phyloP scores from a whole-genome alignment of 179 eudicot species.

The Patellifolia procumbens region DNA sequence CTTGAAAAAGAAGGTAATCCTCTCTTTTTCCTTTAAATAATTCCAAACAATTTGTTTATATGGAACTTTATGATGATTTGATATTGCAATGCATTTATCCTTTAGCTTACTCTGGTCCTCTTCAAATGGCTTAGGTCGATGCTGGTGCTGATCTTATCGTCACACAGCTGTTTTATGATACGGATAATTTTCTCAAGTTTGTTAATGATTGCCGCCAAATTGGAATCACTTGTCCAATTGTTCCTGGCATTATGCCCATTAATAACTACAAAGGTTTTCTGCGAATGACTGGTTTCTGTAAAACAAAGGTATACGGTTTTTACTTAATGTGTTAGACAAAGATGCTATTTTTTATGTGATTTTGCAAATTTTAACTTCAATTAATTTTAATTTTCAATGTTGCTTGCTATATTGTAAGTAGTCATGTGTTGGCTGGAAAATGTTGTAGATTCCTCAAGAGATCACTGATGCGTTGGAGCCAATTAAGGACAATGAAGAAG shows the following conservation, averaged over 20 bases:
- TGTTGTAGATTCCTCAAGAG: conserved; percentile 77
- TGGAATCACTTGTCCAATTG: conserved; percentile 93
- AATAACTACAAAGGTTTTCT: conserved; percentile 93
- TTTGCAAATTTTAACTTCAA: not conserved
- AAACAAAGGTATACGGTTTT: conserved; percentile 70
- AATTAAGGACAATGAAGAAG: conserved; percentile 97
- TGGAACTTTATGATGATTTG: not conserved
- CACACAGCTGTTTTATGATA: conserved; percentile 95
- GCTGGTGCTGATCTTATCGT: conserved; percentile 97
- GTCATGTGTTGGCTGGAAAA: not conserved
- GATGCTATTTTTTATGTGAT: not conserved
- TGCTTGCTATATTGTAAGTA: not conserved
- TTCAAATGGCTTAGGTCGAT: conserved; percentile 62
- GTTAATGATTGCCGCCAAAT: conserved; percentile 93
- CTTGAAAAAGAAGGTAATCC: conserved; percentile 76
- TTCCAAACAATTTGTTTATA: not conserved
- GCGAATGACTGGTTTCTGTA: conserved; percentile 98
- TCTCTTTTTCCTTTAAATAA: not conserved
- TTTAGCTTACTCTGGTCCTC: conserved; percentile 16
- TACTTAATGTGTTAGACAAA: not conserved
- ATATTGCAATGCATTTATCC: not conserved
- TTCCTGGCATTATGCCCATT: conserved; percentile 99
- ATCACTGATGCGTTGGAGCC: conserved; percentile 89
- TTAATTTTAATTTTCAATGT: not conserved
- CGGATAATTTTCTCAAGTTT: conserved; percentile 85